Conservation (phyloP, 148 eudicot species). For the Dianthus caryophyllus region DNA sequence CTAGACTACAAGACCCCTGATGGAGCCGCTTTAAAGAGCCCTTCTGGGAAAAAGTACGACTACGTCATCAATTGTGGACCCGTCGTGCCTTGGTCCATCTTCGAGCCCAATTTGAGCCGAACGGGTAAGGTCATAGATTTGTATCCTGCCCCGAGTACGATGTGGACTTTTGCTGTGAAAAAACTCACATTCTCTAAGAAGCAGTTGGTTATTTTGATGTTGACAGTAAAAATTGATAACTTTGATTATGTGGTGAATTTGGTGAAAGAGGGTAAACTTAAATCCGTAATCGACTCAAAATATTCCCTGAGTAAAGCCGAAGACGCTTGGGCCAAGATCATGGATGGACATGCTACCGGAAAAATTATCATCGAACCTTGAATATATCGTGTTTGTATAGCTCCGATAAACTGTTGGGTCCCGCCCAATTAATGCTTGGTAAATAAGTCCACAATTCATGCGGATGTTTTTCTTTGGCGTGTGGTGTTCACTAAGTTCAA, state of each 20-base stretch:
- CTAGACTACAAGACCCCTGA: conserved; percentile 74
- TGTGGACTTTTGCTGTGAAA: conserved; percentile 51
- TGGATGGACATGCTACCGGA: conserved; percentile 77
- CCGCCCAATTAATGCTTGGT: too few relatives aligned
- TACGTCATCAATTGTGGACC: conserved; percentile 55
- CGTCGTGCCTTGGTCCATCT: conserved; percentile 57
- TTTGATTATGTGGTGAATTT: conserved; percentile 53
- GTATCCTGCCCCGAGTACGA: conserved; percentile 34
- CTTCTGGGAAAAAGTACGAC: conserved; percentile 66
- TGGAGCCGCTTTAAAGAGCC: conserved; percentile 63
- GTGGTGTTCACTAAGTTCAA: too few relatives aligned
- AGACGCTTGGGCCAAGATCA: conserved; percentile 72
- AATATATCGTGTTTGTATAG: conserved; percentile 11
- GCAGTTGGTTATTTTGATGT: conserved; percentile 45
- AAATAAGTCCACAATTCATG: too few relatives aligned
- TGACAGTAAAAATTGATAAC: conserved; percentile 39
- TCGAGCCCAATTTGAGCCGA: conserved; percentile 48
- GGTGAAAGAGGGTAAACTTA: conserved; percentile 64
- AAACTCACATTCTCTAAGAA: conserved; percentile 58
- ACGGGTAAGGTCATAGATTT: conserved; percentile 61
- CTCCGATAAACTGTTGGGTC: not conserved
- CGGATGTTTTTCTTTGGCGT: too few relatives aligned
- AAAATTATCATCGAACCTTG: conserved; percentile 63
- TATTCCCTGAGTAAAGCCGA: conserved; percentile 56
- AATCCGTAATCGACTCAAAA: conserved; percentile 62